Conservation (phyloP, 345 rosid species). For the Eucalyptus cloeziana region DNA sequence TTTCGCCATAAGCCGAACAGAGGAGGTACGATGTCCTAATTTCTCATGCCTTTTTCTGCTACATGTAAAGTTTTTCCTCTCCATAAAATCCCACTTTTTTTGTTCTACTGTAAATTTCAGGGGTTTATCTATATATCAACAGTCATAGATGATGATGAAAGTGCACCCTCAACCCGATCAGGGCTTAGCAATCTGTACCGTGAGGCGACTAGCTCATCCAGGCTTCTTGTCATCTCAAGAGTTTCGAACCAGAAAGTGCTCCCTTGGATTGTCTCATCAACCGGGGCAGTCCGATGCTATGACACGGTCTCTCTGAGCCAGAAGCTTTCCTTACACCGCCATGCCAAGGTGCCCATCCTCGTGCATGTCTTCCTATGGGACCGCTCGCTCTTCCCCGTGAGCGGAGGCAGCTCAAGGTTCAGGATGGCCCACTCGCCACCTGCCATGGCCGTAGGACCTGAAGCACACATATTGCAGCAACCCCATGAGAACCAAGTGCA, state of each 20-base stretch:
- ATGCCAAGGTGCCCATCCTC: slow-evolving; percentile 59
- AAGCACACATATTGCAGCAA: slow-evolving; percentile 13
- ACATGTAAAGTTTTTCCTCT: neutral
- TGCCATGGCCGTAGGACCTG: slow-evolving; percentile 15
- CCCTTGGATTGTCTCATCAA: slow-evolving; percentile 94
- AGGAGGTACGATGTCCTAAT: slow-evolving; percentile 44
- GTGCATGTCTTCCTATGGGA: slow-evolving; percentile 75
- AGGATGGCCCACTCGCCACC: slow-evolving; percentile 13
- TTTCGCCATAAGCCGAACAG: slow-evolving; percentile 95
- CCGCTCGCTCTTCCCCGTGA: slow-evolving; percentile 2
- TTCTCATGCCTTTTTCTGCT: neutral
- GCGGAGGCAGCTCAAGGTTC: slow-evolving; percentile 7
- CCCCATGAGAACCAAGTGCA: slow-evolving; percentile 51
- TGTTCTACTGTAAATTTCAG: slow-evolving; percentile 10
- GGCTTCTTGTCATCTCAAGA: slow-evolving; percentile 62
- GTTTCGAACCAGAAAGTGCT: slow-evolving; percentile 77
- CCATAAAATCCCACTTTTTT: neutral
- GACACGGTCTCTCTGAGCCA: slow-evolving; percentile 94
- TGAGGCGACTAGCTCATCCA: slow-evolving; percentile 51
- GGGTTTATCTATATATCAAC: slow-evolving; percentile 92
- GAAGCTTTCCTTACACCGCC: slow-evolving; percentile 89
- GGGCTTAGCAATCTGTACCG: slow-evolving; percentile 55
- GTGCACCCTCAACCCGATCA: slow-evolving; percentile 66
- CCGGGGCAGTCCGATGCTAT: slow-evolving; percentile 81
- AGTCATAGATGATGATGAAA: slow-evolving; percentile 53